Conservation (phyloP, 306 rosid species). For the Sechiopsis laciniata region DNA sequence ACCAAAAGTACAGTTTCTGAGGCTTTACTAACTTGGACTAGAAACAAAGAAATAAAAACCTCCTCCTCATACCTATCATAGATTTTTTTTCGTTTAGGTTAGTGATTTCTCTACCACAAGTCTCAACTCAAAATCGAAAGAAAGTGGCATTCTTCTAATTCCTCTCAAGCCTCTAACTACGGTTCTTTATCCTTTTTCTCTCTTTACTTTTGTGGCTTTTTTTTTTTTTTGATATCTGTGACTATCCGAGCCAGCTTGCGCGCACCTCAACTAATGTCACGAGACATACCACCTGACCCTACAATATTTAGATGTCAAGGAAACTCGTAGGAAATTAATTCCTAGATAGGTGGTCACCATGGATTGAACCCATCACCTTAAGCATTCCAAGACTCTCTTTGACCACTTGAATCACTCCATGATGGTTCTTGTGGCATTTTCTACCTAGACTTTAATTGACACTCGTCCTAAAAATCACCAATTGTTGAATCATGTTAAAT, state of each 20-base stretch:
- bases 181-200: neutral
- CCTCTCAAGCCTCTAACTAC: neutral
- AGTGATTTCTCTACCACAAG: neutral
- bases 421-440: no score
- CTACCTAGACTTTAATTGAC: neutral
- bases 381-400: no score
- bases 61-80: neutral
- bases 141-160: neutral
- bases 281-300: no score
- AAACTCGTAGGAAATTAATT: no score
- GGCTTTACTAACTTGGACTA: neutral
- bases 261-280: no score
- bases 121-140: slow-evolving; percentile 1
- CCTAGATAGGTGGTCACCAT: no score
- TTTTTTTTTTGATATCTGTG: no score
- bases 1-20: neutral
- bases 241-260: no score
- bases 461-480: neutral
- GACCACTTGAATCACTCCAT: no score
- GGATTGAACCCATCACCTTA: no score
- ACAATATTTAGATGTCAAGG: no score
- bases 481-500: no score
- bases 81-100: neutral
- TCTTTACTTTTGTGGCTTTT: neutral
- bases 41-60: neutral